Conservation (phyloP, 225 moss, liverwort and hornwort species). For the Rhytidiadelphus loreus region DNA sequence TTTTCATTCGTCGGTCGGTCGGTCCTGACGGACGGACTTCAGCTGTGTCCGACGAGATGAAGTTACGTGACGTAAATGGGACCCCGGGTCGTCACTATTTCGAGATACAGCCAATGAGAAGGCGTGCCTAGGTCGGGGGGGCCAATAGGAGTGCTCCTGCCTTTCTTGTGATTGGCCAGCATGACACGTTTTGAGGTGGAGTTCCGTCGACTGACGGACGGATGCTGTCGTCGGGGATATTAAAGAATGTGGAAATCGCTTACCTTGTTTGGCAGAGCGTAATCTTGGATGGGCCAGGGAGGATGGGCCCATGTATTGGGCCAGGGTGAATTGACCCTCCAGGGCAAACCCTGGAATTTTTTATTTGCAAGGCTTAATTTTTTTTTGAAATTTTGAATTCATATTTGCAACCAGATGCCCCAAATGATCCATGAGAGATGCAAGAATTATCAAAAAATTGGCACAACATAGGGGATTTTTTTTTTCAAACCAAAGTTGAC, state of each 20-base stretch:
- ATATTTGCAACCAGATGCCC: no score
- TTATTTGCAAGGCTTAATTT: no score
- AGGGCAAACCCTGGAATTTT: no score
- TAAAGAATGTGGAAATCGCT: neutral
- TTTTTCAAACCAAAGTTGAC: no score
- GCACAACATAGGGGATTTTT: no score
- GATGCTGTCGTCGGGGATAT: neutral
- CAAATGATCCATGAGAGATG: no score
- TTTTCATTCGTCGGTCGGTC: neutral
- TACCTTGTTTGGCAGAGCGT: no score
- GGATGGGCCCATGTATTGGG: no score
- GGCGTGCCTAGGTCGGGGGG: fast-evolving
- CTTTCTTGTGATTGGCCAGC: neutral
- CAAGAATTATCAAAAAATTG: no score
- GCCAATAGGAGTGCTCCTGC: neutral
- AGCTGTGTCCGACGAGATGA: neutral
- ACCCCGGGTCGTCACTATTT: neutral
- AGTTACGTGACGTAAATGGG: neutral
- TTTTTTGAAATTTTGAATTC: no score
- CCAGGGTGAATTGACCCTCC: no score
- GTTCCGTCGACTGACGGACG: neutral
- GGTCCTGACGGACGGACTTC: neutral
- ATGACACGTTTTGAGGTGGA: neutral
- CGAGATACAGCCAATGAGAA: neutral
- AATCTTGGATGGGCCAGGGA: no score